Percentiles rank a stretch among this genome's conserved stretches.
Evolutionary conservation across 2,329 filamentous ascomycete species (phyloP).

Genomic region (Aspergillus udagawae): DNA sequence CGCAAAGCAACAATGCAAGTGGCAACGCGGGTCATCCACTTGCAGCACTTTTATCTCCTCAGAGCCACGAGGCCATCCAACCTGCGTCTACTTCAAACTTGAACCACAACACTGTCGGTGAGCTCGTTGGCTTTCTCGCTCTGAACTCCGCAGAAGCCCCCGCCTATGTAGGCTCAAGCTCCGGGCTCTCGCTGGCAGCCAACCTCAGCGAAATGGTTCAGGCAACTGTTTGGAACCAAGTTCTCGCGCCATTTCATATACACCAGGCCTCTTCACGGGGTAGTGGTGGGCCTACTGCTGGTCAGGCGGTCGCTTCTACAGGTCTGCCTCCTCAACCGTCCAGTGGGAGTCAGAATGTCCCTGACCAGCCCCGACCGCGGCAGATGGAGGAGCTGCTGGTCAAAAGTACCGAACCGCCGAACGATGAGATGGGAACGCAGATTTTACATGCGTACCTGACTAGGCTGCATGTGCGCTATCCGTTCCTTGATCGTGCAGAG

Average conservation of each 20-base stretch:
- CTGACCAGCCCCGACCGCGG: conserved; percentile 26
- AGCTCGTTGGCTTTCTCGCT: conserved; percentile 50
- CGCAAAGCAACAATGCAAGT: conserved; percentile 11
- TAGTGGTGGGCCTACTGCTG: conserved; percentile 9
- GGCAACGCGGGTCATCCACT: conserved; percentile 14
- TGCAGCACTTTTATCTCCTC: conserved; percentile 22
- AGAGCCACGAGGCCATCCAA: conserved; percentile 16
- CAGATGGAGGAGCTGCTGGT: conserved; percentile 42
- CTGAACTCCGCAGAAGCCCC: conserved; percentile 44
- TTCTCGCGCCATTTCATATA: conserved; percentile 30
- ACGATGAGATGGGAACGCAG: conserved; percentile 42
- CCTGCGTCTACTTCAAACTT: conserved; percentile 16
- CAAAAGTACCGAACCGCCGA: conserved; percentile 44
- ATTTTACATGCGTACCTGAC: conserved; percentile 46
- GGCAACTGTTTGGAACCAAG: conserved; percentile 52
- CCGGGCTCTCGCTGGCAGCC: conserved; percentile 47
- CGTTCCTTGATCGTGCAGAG: conserved; percentile 46
- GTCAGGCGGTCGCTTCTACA: background rate
- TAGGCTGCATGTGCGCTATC: conserved; percentile 47
- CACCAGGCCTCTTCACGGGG: conserved; percentile 14
- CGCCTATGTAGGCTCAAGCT: conserved; percentile 49
- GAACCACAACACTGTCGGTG: conserved; percentile 36
- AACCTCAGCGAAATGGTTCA: conserved; percentile 53
- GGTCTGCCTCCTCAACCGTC: conserved; percentile 15
- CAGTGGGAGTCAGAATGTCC: conserved; percentile 9